Evolutionary conservation across 1,284 basidiomycete genomes (phyloP), one percentile per base, ranked within the genome.

Genomic region (Irpex sp.): DNA sequence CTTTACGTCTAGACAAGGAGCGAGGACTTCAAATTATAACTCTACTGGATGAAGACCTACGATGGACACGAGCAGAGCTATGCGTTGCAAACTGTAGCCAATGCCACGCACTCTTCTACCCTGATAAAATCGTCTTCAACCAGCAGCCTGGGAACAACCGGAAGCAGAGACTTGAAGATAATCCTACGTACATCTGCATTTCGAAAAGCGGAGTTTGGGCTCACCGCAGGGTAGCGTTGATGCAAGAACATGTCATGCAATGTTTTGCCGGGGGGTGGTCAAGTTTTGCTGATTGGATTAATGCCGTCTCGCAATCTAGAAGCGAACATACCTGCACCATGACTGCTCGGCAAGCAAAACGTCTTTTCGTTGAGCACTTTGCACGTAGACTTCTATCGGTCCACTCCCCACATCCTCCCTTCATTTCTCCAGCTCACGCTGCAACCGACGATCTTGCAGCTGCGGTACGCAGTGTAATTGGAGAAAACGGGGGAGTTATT

Each of bases 341-440:
- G 19, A 57, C 61, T 3, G 5, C 57, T 44, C 61, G 47, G 2
- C 61, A 62, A 36, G 58, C 61, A 2, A 55, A 51, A 9, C 54
- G 56, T 1, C 56, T 62, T 13, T 62, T 62, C 44, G 38, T 62
- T 2, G 61, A 62, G 19, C 61, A 62, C 56, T 62, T 62, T 31
- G 5, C 40, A 5, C 17, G 55, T 3, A n/a, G 56, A 1, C 56
- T 62, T 2, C 47, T 62, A 5, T 7, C 17, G 4, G 15, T 36
- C 6, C 61, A 62, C 51, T 31, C 31, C 6, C 56, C 19, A 9
- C 21, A 40, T 4, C 34, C 7, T 13, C 4, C 11, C 1, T 58
- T 62, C 26, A 19, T 21, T 15, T 58, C 26, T 2, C 9, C 37
- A 1, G 40, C 61, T 1, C 47, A 62, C 19, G 26, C 40, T 3